These are phyloP conservation scores for Tylopilus rubrobrunneus DNA, from an alignment of 768 basidiomycete genomes.

Conservation along the genomic window DNA sequence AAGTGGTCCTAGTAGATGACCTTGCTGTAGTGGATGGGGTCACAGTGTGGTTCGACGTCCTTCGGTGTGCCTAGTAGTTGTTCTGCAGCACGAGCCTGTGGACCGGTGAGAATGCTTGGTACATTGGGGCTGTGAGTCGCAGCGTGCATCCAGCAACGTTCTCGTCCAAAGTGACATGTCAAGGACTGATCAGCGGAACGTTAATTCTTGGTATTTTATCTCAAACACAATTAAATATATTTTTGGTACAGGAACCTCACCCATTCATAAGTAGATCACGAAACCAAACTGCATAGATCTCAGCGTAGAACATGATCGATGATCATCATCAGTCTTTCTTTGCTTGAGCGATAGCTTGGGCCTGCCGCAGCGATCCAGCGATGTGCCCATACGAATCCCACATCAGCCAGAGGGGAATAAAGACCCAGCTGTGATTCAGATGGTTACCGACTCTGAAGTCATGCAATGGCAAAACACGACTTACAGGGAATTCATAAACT, in stretches of 20 bases:
- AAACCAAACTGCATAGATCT: too few species aligned
- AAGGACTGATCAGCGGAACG: too few species aligned
- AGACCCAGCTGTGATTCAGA: constrained; percentile 61
- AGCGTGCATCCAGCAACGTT: too few species aligned
- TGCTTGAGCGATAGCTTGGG: constrained; percentile 29
- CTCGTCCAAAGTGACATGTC: too few species aligned
- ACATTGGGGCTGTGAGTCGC: too few species aligned
- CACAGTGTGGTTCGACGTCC: too few species aligned
- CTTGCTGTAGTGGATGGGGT: too few species aligned
- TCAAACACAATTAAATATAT: neutral
- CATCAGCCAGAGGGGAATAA: constrained; percentile 74
- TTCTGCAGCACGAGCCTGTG: too few species aligned
- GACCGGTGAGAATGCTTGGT: too few species aligned
- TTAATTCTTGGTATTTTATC: neutral
- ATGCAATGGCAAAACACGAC: constrained; percentile 20
- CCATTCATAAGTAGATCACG: too few species aligned
- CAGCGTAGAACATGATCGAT: neutral
- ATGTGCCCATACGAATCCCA: constrained; percentile 73
- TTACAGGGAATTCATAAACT: constrained; percentile 83
- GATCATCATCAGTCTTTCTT: constrained; percentile 33
- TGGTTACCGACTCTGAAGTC: neutral
- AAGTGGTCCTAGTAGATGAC: too few species aligned
- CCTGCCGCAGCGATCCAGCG: constrained; percentile 50
- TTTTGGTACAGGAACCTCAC: neutral
- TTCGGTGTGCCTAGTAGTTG: too few species aligned